Conservation (phyloP, 1,139 yeast genomes). For the Barnettozyma hawaiiensis region DNA sequence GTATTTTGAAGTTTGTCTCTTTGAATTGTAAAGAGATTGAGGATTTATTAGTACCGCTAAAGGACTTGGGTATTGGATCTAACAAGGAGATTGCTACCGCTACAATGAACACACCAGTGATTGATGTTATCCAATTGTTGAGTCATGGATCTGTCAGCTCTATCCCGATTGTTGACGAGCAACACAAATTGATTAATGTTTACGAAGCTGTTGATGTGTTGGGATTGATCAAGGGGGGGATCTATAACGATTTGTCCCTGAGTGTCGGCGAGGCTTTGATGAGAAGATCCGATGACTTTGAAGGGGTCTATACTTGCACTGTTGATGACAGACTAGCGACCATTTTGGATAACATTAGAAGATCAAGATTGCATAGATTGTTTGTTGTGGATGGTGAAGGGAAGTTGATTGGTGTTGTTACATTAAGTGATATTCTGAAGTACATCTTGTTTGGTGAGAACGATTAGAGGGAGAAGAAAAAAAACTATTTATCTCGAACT, state of each 20-base stretch:
- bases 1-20: constrained; percentile 92
- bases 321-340: constrained; percentile 81
- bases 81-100: constrained; percentile 57
- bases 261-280: constrained; percentile 95
- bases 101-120: constrained; percentile 87
- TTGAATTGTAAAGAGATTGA: constrained; percentile 93
- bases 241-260: constrained; percentile 82
- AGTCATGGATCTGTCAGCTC: constrained; percentile 80
- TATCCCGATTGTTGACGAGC: constrained; percentile 85
- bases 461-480: too few relatives aligned
- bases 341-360: constrained; percentile 88
- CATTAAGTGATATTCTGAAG: constrained; percentile 84
- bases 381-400: constrained; percentile 87
- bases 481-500: too few relatives aligned
- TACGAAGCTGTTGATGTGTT: constrained; percentile 96
- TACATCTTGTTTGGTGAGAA: constrained; percentile 71
- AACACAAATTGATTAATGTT: constrained; percentile 67
- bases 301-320: constrained; percentile 97
- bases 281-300: constrained; percentile 94
- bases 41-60: constrained; percentile 71
- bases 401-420: constrained; percentile 72
- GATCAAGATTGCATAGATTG: constrained; percentile 85
- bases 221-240: constrained; percentile 90
- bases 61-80: constrained; percentile 62
- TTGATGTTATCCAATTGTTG: constrained; percentile 83